These are phyloP conservation scores for Allodekkera sacchari DNA, from an alignment of 805 yeast species.

Conservation along the genomic window DNA sequence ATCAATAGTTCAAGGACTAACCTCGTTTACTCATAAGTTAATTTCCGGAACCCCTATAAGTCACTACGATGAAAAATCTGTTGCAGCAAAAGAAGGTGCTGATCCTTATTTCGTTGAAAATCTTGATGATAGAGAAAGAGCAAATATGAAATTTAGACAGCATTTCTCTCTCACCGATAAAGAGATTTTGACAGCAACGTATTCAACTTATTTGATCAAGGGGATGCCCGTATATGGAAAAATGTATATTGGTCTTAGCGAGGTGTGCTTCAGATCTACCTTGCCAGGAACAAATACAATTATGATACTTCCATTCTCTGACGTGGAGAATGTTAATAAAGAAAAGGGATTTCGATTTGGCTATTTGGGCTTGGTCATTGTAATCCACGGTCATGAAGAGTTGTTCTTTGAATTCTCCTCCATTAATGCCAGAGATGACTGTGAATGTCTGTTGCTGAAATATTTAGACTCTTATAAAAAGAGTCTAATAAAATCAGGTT, in stretches of 20 bases:
- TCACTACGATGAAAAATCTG: conserved; percentile 44
- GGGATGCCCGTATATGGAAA: conserved; percentile 80
- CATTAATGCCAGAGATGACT: conserved; percentile 60
- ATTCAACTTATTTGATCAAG: conserved; percentile 59
- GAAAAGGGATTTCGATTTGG: conserved; percentile 65
- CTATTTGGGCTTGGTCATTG: conserved; percentile 62
- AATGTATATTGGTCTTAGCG: conserved; percentile 58
- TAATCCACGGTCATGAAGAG: conserved; percentile 69
- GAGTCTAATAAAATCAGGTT: background rate
- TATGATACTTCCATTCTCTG: conserved; percentile 74
- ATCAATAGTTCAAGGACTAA: conserved; percentile 22
- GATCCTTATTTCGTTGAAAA: conserved; percentile 44
- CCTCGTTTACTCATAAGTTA: conserved; percentile 18
- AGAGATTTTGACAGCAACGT: conserved; percentile 54
- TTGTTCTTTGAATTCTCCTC: conserved; percentile 70
- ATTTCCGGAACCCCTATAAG: conserved; percentile 21
- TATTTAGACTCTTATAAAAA: conserved; percentile 38
- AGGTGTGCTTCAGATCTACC: conserved; percentile 73
- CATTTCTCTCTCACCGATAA: conserved; percentile 56
- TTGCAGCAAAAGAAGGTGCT: conserved; percentile 32
- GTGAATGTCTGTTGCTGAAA: conserved; percentile 44
- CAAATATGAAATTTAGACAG: conserved; percentile 28
- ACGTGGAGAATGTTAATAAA: conserved; percentile 59
- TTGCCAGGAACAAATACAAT: conserved; percentile 70
- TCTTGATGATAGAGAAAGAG: conserved; percentile 30